phyloP scores from a whole-genome alignment of 1,284 basidiomycete species.

The Ustilago sp. region DNA sequence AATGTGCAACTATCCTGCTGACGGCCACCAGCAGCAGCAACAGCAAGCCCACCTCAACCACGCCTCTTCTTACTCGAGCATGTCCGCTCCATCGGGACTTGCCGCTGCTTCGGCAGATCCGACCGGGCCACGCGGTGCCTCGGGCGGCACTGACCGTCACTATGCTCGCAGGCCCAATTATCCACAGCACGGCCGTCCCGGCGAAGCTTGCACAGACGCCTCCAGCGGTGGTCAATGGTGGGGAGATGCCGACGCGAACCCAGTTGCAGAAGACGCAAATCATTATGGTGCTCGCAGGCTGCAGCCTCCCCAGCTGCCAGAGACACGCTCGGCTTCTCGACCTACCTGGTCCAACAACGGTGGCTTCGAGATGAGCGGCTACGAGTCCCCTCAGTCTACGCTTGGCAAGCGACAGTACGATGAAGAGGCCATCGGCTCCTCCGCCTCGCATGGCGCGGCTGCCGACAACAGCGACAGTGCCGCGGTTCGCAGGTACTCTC shows the following conservation, averaged over 20 bases:
- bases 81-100: constrained; percentile 41
- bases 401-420: constrained; percentile 52
- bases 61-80: constrained; percentile 24
- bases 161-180: constrained; percentile 38
- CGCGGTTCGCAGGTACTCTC: constrained; percentile 41
- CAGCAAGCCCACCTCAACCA: constrained; percentile 18
- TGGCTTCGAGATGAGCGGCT: constrained; percentile 43
- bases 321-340: constrained; percentile 35
- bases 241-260: constrained; percentile 29
- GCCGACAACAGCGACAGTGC: constrained; percentile 26
- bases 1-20: constrained; percentile 10
- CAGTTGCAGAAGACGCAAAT: constrained; percentile 19
- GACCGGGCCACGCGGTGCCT: constrained; percentile 21
- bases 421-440: constrained; percentile 18
- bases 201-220: constrained; percentile 20
- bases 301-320: constrained; percentile 46
- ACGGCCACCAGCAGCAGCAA: constrained; percentile 8
- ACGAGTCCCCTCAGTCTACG: constrained; percentile 45
- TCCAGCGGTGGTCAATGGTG: constrained; percentile 24
- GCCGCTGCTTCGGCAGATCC: constrained; percentile 28
- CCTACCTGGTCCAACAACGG: constrained; percentile 30
- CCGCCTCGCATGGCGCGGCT: constrained; percentile 1
- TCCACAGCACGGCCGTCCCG: constrained; percentile 23
- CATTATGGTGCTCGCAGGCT: constrained; percentile 37
- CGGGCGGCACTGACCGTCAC: constrained; percentile 25